Percentiles rank a stretch among this genome's conserved stretches.
Evolutionary conservation across 2,329 filamentous ascomycete species (phyloP).

Genomic region (Trichoderma aggressivum): DNA sequence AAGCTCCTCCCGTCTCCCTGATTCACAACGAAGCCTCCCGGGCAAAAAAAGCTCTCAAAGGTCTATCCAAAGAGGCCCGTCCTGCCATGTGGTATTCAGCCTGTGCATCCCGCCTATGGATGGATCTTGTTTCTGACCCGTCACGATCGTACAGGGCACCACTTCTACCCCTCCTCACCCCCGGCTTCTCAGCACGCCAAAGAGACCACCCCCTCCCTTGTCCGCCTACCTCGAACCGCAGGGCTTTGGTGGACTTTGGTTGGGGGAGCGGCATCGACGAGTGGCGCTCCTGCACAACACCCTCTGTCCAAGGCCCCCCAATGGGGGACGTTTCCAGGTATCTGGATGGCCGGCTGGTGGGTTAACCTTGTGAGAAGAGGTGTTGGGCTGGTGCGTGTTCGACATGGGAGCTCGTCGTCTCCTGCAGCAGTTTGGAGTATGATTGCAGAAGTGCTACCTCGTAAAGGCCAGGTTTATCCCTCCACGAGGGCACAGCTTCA

Average conservation of each 20-base stretch:
- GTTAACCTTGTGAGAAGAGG: constrained; percentile 29
- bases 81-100: constrained; percentile 19
- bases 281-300: constrained; percentile 29
- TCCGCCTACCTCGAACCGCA: constrained; percentile 20
- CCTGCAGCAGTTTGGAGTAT: constrained; percentile 11
- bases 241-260: constrained; percentile 21
- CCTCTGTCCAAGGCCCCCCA: constrained; percentile 24
- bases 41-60: not conserved
- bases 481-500: not conserved
- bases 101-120: constrained; percentile 17
- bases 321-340: constrained; percentile 31
- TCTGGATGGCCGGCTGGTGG: constrained; percentile 27
- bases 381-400: constrained; percentile 26
- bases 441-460: constrained; percentile 6
- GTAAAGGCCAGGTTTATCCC: constrained; percentile 10
- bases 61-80: constrained; percentile 6
- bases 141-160: constrained; percentile 18
- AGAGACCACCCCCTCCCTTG: constrained; percentile 17
- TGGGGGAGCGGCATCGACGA: constrained; percentile 23
- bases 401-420: constrained; percentile 5
- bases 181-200: constrained; percentile 10
- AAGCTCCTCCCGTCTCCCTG: not conserved
- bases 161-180: constrained; percentile 16
- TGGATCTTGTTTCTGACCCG: constrained; percentile 21
- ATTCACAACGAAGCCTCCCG: not conserved